Base-by-base conservation (phyloP, 768 basidiomycete genomes). In the Termitomyces sp. region DNA sequence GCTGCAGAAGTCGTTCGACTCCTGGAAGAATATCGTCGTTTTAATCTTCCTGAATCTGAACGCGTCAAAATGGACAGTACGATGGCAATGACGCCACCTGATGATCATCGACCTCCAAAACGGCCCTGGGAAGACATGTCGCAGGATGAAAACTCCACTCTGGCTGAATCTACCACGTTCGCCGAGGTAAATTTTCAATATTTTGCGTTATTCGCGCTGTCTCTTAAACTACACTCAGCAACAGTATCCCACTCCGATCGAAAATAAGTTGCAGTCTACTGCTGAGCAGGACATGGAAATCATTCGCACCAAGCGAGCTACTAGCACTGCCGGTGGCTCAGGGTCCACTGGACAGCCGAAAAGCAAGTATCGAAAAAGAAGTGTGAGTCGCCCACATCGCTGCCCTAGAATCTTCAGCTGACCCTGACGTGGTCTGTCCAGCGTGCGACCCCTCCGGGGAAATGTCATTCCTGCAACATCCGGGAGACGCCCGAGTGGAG, bases 401-500 rank as follows among this genome's bases (percentile, higher is more conserved):
- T 37, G 39, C 24, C 47, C 47, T 20, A 27, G 30, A 33, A 20
- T 52, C 47, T 53, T 24, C 60, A 54, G 56, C 55, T 59, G 62
- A 71, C 51, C 65, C 50, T 64, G 52, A 49, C 60, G 70, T 73
- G 61, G 68, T 75, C 67, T 67, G 67, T 64, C 52, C 73, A 93
- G 91, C 85, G 91, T 64, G 89, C 91, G 44, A 90, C 87, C 37
- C 91, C 91, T 18, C 91, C 91, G 5, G 90, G 90, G 10, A 91
- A 92, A 68, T 93, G 91, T 65, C 89, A 92, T 72, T 91, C 91
- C 33, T 93, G 91, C 69, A 89, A 91, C 72, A 92, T 91, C 56
- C 79, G 87, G 58, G 91, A 93, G 68, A 93, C 91, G 4, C 91
- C 91, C n/a, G 91, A 93, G 70, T 93, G 91, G 91, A 73, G 91